Base-by-base conservation (phyloP, 805 yeast species). In the Kodamaea hsintzibuensis region DNA sequence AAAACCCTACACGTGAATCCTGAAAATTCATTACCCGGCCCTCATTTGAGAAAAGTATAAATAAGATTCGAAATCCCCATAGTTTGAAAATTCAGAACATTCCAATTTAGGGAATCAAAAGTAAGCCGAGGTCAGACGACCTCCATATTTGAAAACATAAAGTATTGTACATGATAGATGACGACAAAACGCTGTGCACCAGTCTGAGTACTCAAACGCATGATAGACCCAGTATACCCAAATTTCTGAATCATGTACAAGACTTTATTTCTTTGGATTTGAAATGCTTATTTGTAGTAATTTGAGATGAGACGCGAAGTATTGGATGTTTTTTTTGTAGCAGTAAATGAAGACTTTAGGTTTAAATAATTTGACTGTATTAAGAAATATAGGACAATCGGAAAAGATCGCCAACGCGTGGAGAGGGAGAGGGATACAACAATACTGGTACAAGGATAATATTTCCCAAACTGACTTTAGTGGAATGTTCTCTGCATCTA, bases 131-230 rank as follows among this genome's bases (percentile, higher is more conserved):
- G 59, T 58, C 57, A 18, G 61, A 50, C 37, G 57, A 58, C 51
- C 57, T 58, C 52, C 50, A 19, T 42, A 50, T 52, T 50, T 46
- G 46, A 58, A 55, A 47, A 55, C 37, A 42, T 42, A 47, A 48
- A 57, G 49, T 50, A 39, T 49, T 39, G 53, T 44, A 47, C 52
- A 40, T 40, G 42, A 54, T 57, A 67, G 51, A 67, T 71, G 80
- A 76, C 62, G 78, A 76, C 78, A 72, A 71, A 66, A 70, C 76
- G 80, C 80, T 76, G 80, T 76, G 80, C 80, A 76, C 80, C 80
- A 76, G 79, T 75, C 80, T 74, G 80, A 76, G 74, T 72, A 74
- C 77, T 74, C 71, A 57, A 55, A 39, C 63, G 58, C 65, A 74
- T 76, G 80, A 76, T 67, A 65, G 70, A 66, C 62, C 59, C 69